Base-by-base conservation (phyloP, 1,284 basidiomycete species). In the Sutorius eximius region DNA sequence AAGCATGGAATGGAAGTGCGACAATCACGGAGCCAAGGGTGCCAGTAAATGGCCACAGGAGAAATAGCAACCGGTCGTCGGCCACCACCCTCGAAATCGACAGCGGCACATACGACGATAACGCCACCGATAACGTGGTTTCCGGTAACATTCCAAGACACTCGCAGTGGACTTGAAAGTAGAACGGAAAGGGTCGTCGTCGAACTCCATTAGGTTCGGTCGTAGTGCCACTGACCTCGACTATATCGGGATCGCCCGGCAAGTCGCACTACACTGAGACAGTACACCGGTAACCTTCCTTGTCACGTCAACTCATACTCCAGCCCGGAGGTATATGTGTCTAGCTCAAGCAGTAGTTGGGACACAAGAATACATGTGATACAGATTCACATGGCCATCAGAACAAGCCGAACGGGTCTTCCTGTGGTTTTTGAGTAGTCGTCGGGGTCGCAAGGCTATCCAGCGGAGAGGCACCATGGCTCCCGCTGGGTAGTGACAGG, bases 401-500 rank as follows among this genome's bases (percentile, higher is more conserved):
- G 36, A 37, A 37, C 10, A 37, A 3, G 12, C 18, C 79, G 57
- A 81, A 66, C 63, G 79, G 61, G 59, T 81, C 80, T 29, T 81
- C 79, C 66, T 80, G 74, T 36, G 74, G 72, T 42, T 71, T 69
- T 51, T 64, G 70, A n/a, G 46, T 47, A 16, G 57, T 33, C 9
- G 52, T 54, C 11, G 61, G 49, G 32, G 63, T 61, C 11, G 47
- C 30, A 3, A 64, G n/a, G 20, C 50, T 48, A 16, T 60, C 62
- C 37, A 59, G 42, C 30, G 61, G 51, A 16, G 65, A 47, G 9
- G 55, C 6, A 36, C 41, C 30, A 44, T 52, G 42, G n/a, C 32
- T 38, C 20, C 37, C 55, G 8, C 37, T n/a, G 2, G 51, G 47
- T 18, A 61, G 47, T 22, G 62, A 62, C 34, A 57, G 18, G 37